A percentile compares a stretch with the other conserved stretches of the same genome.
phyloP scores from a whole-genome alignment of 352 stramenopile genomes.

The Pythium pyrilobum region DNA sequence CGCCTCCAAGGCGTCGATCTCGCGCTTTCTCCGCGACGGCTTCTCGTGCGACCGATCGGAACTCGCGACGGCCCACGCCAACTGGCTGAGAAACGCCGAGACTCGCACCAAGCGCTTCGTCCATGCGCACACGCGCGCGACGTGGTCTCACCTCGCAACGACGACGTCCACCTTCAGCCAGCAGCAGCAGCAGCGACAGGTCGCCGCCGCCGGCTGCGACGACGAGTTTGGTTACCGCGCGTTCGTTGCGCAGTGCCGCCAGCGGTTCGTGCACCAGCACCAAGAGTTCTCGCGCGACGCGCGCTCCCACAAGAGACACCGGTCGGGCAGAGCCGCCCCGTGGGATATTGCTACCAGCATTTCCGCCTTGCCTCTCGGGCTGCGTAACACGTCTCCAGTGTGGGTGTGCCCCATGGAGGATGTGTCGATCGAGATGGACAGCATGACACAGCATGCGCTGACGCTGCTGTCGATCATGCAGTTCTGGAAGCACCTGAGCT shows the following conservation, averaged over 20 bases:
- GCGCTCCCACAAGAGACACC: neutral
- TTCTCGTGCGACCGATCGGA: neutral
- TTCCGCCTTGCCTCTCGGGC: neutral
- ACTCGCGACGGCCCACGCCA: neutral
- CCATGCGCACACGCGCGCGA: neutral
- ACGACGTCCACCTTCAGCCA: neutral
- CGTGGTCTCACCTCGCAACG: neutral
- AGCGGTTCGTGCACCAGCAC: neutral
- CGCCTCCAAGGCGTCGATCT: neutral
- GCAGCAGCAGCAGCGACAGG: neutral
- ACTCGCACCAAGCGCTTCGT: neutral
- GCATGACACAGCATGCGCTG: neutral
- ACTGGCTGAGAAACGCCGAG: neutral
- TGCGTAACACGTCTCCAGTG: neutral
- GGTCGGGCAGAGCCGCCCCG: neutral
- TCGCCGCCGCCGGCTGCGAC: neutral
- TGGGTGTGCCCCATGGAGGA: neutral
- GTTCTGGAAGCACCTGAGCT: slow-evolving; percentile 6
- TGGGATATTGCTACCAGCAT: neutral
- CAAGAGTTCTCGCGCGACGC: neutral
- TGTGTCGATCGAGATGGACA: neutral
- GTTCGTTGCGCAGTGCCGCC: neutral
- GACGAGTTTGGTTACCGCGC: neutral
- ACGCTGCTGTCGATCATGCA: neutral
- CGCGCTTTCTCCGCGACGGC: neutral